Conservation (phyloP, 257 asterid genomes). For the Verbena officinalis region DNA sequence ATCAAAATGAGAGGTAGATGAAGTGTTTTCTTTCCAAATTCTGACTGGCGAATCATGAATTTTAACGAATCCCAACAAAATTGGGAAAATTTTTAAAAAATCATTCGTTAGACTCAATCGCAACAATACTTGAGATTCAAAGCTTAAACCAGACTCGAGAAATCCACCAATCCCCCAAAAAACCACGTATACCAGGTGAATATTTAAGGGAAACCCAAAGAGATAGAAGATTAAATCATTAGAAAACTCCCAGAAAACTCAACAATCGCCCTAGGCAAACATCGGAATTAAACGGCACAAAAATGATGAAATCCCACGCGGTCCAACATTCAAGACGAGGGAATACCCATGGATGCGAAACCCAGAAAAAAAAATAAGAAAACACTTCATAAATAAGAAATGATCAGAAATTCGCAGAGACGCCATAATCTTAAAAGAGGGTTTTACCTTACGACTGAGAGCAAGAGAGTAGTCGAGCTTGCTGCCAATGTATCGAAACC, state of each 20-base stretch:
- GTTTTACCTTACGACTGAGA: constrained; percentile 53
- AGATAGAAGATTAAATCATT: background rate
- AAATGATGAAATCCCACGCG: background rate
- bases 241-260: constrained; percentile 4
- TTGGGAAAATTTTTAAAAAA: background rate
- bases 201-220: background rate
- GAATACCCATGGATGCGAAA: constrained; percentile 1
- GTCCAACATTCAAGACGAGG: background rate
- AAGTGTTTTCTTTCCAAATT: background rate
- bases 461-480: constrained; percentile 58
- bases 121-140: no score
- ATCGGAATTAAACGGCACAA: background rate
- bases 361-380: background rate
- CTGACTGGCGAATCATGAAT: background rate
- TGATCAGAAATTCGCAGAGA: background rate
- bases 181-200: no score
- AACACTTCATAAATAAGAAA: background rate
- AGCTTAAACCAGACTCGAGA: no score
- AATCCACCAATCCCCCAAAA: no score
- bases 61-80: constrained; percentile 3
- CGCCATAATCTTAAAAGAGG: background rate
- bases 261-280: background rate
- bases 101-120: no score
- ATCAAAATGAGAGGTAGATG: background rate
- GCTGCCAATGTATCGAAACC: constrained; percentile 61